Base-by-base conservation (phyloP, 441 rosid species). In the Erodium trifolium region DNA sequence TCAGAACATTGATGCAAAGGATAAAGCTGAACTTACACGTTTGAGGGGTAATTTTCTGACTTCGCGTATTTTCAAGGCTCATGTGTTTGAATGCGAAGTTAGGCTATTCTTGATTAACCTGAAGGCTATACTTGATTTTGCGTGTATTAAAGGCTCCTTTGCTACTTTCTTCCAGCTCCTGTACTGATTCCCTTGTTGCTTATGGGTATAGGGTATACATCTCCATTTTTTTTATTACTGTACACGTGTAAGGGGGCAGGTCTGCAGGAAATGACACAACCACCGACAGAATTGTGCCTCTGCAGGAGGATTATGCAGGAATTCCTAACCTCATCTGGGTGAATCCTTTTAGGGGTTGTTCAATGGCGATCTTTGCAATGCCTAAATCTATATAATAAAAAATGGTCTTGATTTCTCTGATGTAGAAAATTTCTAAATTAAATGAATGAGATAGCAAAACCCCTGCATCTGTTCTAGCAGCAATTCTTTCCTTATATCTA, bases 1-100 rank as follows among this genome's bases (percentile, higher is more conserved):
- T 69, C 84, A 76, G 68, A 96, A 90, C 70, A 74, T 70, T 43
- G 86, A 86, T 82, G 93, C 89, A 6, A 90, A 81, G 79, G 84
- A 80, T 77, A 88, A 83, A 80, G 91, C 88, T 23, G 86, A 83
- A 78, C 83, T 92, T 63, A 86, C 76, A 74, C 81, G 75, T 67
- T 76, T 90, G 72, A 87, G 85, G 84, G 98, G 99, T 95, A 84
- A 71, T 49, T 55, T 55, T 68, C 18, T 59, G 63, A 59, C 17
- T 59, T 59, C 17, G 63, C 29, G 27, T 19, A 31, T 16, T 4
- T 7, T 27, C 63, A 59, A 19, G 18, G 63, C 63, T 47, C 53
- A 4, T 12, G 0, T 47, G 53, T 47, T 23, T 59, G 31, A 17
- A 59, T 8, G 3, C 0, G 31, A 59, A 10, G 8, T 59, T 59